Evolutionary conservation across 257 asterid species (phyloP), one percentile per base, ranked within the genome.

Genomic region (Plantago elongata): DNA sequence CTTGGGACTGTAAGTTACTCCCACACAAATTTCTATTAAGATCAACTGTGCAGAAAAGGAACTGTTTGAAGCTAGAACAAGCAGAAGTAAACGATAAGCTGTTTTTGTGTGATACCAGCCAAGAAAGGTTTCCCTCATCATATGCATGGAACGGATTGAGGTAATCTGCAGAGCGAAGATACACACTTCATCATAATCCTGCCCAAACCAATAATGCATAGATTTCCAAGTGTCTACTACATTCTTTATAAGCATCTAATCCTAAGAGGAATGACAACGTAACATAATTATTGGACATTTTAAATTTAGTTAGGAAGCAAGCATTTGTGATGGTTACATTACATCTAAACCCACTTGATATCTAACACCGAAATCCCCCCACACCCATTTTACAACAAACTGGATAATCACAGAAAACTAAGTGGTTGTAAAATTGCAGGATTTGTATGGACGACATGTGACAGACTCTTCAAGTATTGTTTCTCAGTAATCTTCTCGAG

Each of bases 121-220:
- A 91, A 62, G 98, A 91, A 54, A 91, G 93, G 69, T 91, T 91
- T 46, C 98, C 98, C 60, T 91, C 96, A 58, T 91, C 98, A 72
- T 91, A 91, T 10, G 96, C 98, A 68, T 91, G 98, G 76, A 91
- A 88, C 13, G 95, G 90, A 59, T 80, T 86, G 69, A 86, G 95
- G 77, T 91, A 91, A 84, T 91, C 96, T 91, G 86, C 80, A 71
- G 15, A 65, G 64, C n/a, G 61, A 52, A 55, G 65, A 63, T 11
- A 57, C 8, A 45, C 14, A 43, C 10, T 34, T 22, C 42, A 17
- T 62, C 18, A 69, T 1, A 45, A 49, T 57, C 48, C 43, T 50
- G 54, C 56, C 51, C 54, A n/a, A 43, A 63, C 43, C 14, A 52
- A 45, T 13, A 46, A 54, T 38, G 60, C 52, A 62, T 51, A 34